Percentiles rank a stretch among this genome's conserved stretches.
These are phyloP conservation scores for Colletotrichum sp. DNA, from an alignment of 2,329 filamentous ascomycete genomes.

Conservation along the genomic window DNA sequence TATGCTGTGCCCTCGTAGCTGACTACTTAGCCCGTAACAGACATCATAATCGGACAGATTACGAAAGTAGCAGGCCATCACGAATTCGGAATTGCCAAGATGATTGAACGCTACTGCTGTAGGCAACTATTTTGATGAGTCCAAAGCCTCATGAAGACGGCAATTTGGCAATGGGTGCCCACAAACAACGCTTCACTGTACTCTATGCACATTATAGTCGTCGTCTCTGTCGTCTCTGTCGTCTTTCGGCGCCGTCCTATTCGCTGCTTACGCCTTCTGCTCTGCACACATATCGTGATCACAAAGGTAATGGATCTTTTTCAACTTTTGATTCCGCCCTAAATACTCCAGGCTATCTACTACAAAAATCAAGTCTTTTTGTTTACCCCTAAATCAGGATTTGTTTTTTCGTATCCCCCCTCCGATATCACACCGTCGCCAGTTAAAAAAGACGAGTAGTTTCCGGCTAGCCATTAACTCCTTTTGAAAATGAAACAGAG, in stretches of 20 bases:
- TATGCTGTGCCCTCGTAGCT: not conserved
- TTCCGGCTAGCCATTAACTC: slow-evolving; percentile 11
- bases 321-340: not conserved
- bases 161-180: too few relatives aligned
- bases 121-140: not conserved
- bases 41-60: not conserved
- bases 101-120: not conserved
- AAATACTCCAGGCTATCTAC: not conserved
- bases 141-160: too few relatives aligned
- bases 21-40: not conserved
- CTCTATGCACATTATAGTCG: not conserved
- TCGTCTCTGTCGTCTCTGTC: not conserved
- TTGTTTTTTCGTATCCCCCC: not conserved
- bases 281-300: not conserved
- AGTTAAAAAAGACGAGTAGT: not conserved
- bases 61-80: not conserved
- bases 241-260: not conserved
- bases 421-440: slow-evolving; percentile 1
- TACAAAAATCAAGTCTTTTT: not conserved
- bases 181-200: too few relatives aligned
- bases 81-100: not conserved
- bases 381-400: not conserved
- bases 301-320: too few relatives aligned
- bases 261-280: not conserved
- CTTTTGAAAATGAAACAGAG: not conserved